Conservation (phyloP, 495 filamentous ascomycete species). For the Penicillium flavigenum region DNA sequence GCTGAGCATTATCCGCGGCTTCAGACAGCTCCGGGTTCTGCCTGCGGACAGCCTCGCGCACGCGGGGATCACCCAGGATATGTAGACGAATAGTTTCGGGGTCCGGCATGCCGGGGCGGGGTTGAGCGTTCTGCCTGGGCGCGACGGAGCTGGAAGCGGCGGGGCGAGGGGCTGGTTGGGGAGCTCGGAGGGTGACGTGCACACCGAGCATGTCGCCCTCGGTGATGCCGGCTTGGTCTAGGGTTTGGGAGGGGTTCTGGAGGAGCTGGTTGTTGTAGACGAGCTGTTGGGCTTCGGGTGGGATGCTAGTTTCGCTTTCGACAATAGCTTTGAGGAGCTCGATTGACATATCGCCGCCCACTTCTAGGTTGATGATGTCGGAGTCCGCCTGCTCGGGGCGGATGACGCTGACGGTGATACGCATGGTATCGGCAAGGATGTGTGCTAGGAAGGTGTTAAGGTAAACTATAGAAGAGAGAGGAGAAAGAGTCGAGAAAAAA, state of each 20-base stretch:
- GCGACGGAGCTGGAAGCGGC: slow-evolving; percentile 32
- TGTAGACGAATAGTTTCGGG: slow-evolving; percentile 81
- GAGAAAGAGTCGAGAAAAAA: slow-evolving; percentile 6
- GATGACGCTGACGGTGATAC: slow-evolving; percentile 83
- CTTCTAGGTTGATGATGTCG: slow-evolving; percentile 80
- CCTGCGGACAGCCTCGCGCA: slow-evolving; percentile 64
- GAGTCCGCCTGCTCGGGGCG: slow-evolving; percentile 68
- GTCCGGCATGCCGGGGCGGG: slow-evolving; percentile 53
- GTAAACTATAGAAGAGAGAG: slow-evolving; percentile 1
- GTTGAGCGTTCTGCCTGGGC: slow-evolving; percentile 41
- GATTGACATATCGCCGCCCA: slow-evolving; percentile 80
- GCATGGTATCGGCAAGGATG: slow-evolving; percentile 38
- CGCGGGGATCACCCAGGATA: slow-evolving; percentile 73
- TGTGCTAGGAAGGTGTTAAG: neutral
- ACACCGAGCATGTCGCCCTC: slow-evolving; percentile 93
- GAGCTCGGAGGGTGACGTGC: slow-evolving; percentile 55
- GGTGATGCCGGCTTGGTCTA: slow-evolving; percentile 75
- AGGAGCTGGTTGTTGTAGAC: slow-evolving; percentile 90
- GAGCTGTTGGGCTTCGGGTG: slow-evolving; percentile 53
- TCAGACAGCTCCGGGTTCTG: slow-evolving; percentile 73
- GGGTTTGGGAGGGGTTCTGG: slow-evolving; percentile 69
- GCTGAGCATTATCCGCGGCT: slow-evolving; percentile 72
- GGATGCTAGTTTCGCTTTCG: slow-evolving; percentile 58
- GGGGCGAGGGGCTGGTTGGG: slow-evolving; percentile 11
- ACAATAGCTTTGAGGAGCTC: slow-evolving; percentile 84